These are phyloP conservation scores for Agarophyton chilense DNA, from an alignment of 23 red algal genomes.

Conservation along the genomic window DNA sequence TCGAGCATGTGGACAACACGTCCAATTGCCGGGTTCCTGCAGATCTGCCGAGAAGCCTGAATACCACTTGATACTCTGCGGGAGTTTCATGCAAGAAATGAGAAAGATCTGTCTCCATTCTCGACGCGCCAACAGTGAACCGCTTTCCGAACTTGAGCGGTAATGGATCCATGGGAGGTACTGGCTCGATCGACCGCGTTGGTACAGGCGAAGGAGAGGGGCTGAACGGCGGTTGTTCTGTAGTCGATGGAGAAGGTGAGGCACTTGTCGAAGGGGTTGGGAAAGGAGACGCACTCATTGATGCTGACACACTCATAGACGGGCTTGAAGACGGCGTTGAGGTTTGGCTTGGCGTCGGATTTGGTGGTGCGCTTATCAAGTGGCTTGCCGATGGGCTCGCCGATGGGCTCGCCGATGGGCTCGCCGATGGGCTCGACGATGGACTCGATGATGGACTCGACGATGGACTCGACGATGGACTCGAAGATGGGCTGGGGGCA, in stretches of 20 bases:
- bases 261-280: neutral
- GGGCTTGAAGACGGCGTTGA: neutral
- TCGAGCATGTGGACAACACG: slow-evolving; percentile 28
- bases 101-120: slow-evolving; percentile 7
- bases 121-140: neutral
- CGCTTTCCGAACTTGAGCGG: neutral
- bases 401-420: neutral
- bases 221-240: neutral
- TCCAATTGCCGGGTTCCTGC: neutral
- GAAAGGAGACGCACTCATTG: neutral
- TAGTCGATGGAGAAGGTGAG: no score
- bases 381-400: neutral
- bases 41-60: slow-evolving; percentile 21
- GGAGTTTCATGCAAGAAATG: slow-evolving; percentile 21
- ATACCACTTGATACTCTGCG: slow-evolving; percentile 25
- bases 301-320: neutral
- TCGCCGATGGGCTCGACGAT: neutral
- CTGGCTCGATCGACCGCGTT: neutral
- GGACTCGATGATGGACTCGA: neutral
- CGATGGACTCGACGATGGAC: neutral
- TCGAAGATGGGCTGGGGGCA: slow-evolving; percentile 19
- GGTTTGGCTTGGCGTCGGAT: neutral
- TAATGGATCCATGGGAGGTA: slow-evolving; percentile 11
- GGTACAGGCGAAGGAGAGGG: neutral
- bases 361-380: neutral